Base-by-base conservation (phyloP, 2,329 filamentous ascomycete species). In the Lachnellula subtilissima region DNA sequence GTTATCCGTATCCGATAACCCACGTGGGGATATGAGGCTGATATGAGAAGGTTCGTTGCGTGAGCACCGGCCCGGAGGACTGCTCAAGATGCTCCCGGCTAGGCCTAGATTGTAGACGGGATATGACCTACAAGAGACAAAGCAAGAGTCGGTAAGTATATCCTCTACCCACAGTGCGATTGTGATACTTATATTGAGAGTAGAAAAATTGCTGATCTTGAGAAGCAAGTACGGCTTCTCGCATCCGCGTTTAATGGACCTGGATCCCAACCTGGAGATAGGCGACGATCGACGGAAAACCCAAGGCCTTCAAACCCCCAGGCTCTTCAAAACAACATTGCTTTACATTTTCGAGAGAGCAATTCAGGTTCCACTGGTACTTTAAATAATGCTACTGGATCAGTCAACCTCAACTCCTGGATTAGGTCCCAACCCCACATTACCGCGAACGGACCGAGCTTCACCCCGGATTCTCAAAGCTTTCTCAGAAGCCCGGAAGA, bases 91-190 rank as follows among this genome's bases (percentile, higher is more conserved):
- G 60, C 35, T 28, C 28, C 9, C 57, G 57, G 23, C 46, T 62
- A 22, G 58, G 58, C 9, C 37, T 61, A 36, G 59, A 54, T 19
- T 64, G 61, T 53, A 37, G 52, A 25, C 52, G 61, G 35, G 61
- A 64, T 35, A 53, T 60, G 11, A 58, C 25, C 9, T 64, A 62
- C 56, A 54, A 57, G 54, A 58, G 62, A 46, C 55, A 52, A 22
- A 52, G 54, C 43, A 64, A 63, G 37, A 53, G 61, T 32, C 57
- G 56, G 61, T 57, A 50, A 17, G 23, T 49, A 23, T 11, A 9
- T 19, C 9, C 17, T 39, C 45, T 32, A 12, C 28, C 28, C 15
- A 8, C 50, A 39, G n/a, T 17, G 11, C 3, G 19, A 36, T 47
- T n/a, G 8, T 12, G 4, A 32, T 11, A 11, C 28, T 32, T 32